Conservation (phyloP, 108 stramenopile species). For the Skeletonema costatum region DNA sequence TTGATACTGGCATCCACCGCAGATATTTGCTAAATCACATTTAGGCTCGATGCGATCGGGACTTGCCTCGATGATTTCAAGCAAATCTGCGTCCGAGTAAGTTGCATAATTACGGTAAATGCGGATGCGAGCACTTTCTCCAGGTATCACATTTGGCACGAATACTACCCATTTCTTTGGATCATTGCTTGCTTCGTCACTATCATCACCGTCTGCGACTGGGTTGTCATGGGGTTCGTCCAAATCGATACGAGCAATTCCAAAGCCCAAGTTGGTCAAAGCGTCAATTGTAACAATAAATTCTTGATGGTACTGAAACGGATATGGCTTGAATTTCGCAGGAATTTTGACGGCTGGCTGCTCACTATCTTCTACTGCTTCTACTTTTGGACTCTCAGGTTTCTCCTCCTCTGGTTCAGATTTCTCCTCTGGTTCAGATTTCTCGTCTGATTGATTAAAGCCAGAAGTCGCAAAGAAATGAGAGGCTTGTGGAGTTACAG, state of each 20-base stretch:
- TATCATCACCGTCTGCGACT: not conserved
- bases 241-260: constrained; percentile 59
- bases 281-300: constrained; percentile 56
- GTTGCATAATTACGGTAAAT: constrained; percentile 86
- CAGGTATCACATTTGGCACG: constrained; percentile 91
- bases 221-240: constrained; percentile 7
- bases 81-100: constrained; percentile 91
- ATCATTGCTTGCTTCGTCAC: constrained; percentile 1
- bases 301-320: constrained; percentile 58
- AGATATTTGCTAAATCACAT: constrained; percentile 80
- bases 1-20: constrained; percentile 98
- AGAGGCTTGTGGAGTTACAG: not conserved
- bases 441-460: not conserved
- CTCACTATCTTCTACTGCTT: not conserved
- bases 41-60: constrained; percentile 79
- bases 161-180: constrained; percentile 85
- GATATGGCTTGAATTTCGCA: constrained; percentile 48
- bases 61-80: constrained; percentile 78
- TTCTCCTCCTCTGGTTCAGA: not conserved
- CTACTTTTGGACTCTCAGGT: not conserved
- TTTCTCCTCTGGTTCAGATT: not conserved
- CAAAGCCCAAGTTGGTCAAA: constrained; percentile 83
- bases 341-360: constrained; percentile 17
- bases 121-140: constrained; percentile 76
- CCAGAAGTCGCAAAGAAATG: not conserved